Conservation (phyloP, 106 monocot genomes). For the Allium fistulosum region DNA sequence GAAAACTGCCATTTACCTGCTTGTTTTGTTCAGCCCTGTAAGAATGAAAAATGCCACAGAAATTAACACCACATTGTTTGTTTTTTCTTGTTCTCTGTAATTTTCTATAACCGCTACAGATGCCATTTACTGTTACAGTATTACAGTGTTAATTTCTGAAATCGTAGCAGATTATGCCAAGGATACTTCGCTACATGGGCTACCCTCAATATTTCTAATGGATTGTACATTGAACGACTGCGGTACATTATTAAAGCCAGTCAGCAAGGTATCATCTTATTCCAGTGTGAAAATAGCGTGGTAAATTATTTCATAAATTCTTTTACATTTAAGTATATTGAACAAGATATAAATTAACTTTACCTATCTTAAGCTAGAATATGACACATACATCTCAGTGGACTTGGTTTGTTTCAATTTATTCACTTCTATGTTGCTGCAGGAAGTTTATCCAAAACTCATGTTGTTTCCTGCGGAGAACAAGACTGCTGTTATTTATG, state of each 20-base stretch:
- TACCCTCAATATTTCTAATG: constrained; percentile 69
- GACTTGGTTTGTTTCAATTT: background rate
- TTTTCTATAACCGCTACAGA: no score
- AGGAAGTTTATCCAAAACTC: constrained; percentile 58
- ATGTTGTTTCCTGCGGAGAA: constrained; percentile 60
- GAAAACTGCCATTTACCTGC: no score
- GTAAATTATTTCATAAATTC: no score
- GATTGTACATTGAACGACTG: constrained; percentile 88
- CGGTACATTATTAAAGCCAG: constrained; percentile 22
- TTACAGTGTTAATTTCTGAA: background rate
- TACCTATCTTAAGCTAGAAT: background rate
- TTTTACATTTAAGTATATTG: no score
- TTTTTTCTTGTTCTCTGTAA: no score
- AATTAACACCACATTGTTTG: no score
- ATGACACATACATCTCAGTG: background rate
- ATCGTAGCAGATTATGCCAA: constrained; percentile 30
- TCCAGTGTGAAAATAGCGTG: no score
- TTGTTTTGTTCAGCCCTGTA: no score
- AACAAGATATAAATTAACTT: no score
- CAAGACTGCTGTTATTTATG: constrained; percentile 48
- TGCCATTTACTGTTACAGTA: background rate
- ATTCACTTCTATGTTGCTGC: constrained; percentile 28
- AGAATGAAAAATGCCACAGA: no score
- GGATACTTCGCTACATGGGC: constrained; percentile 8
- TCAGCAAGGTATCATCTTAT: constrained; percentile 51